phyloP scores from a whole-genome alignment of 352 stramenopile species.

The Aphanomyces euteiches region DNA sequence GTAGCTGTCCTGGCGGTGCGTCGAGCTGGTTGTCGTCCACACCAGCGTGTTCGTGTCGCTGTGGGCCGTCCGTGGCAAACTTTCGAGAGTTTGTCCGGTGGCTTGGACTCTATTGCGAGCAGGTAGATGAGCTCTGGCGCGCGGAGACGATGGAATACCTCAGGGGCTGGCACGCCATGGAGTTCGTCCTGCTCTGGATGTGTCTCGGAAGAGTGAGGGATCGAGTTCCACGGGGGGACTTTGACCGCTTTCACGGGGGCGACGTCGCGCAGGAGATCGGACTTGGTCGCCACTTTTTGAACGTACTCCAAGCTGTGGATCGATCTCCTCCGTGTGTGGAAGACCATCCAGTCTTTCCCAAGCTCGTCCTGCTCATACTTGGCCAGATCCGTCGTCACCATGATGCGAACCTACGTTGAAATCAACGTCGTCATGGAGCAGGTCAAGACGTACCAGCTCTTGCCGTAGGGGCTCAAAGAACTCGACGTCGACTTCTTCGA shows the following conservation, averaged over 20 bases:
- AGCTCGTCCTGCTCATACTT: constrained; percentile 22
- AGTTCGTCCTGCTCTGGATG: background rate
- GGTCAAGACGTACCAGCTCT: constrained; percentile 13
- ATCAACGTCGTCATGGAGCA: background rate
- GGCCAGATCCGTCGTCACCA: background rate
- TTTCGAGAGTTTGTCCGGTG: constrained; percentile 1
- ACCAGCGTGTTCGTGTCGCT: background rate
- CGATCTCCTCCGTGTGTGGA: constrained; percentile 26
- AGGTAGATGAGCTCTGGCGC: background rate
- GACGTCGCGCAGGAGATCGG: background rate
- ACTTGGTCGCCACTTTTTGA: constrained; percentile 24
- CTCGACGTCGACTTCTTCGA: constrained; percentile 2
- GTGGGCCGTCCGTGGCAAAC: constrained; percentile 12
- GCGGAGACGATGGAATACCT: background rate
- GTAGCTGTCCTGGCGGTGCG: background rate
- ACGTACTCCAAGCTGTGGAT: constrained; percentile 31
- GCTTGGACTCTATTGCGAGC: constrained; percentile 3
- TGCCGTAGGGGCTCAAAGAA: constrained; percentile 24
- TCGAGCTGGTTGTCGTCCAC: background rate
- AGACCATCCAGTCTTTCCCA: constrained; percentile 24
- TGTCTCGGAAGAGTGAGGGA: constrained; percentile 9
- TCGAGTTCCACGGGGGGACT: too few species aligned
- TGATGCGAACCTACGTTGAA: constrained; percentile 1
- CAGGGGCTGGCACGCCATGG: background rate
- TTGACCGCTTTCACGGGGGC: background rate